Evolutionary conservation across 2,329 filamentous ascomycete species (phyloP), one percentile per base, ranked within the genome.

Genomic region (Penicillium sp.): DNA sequence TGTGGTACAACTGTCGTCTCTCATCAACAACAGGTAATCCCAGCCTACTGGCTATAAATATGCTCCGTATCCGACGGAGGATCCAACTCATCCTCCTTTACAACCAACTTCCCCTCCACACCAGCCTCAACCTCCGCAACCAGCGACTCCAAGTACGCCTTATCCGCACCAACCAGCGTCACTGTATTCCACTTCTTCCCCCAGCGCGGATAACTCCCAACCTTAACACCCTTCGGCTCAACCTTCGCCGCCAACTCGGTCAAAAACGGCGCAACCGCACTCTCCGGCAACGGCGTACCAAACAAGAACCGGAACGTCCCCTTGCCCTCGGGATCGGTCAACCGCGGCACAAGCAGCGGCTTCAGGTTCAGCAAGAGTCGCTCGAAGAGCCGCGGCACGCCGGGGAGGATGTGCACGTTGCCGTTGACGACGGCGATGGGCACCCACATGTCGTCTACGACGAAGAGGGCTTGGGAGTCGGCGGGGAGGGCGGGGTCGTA

Each of bases 191-290:
- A 83, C 69, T 87, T 86, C 82, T 91, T 94, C 5, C 90, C 91
- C 92, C 93, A 97, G 56, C 92, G 83, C 37, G 95, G 95, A 77
- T 99, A 98, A 76, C 91, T 96, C 49, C 95, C 95, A 16, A 98
- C 92, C 79, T 98, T 98, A 69, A 98, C 84, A 3, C 92, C 92
- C 69, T 85, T 87, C 0, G 86, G 79, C 73, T 87, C 89, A 22
- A 93, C 89, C 73, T 86, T 86, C 31, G 80, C 83, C 4, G 93
- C 91, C 62, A 98, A 79, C 64, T 91, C 84, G 1, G 92, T 94
- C 69, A 99, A 80, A 73, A 91, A 97, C 18, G 82, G 85, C 13
- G 95, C 94, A 35, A 97, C 87, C 18, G 84, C 85, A 75, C 92
- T 97, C 81, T 99, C 95, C 0, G 90, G 82, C 76, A 96, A 75